Base-by-base conservation (phyloP, 2,329 filamentous ascomycete genomes). In the Ophiostoma quercus region DNA sequence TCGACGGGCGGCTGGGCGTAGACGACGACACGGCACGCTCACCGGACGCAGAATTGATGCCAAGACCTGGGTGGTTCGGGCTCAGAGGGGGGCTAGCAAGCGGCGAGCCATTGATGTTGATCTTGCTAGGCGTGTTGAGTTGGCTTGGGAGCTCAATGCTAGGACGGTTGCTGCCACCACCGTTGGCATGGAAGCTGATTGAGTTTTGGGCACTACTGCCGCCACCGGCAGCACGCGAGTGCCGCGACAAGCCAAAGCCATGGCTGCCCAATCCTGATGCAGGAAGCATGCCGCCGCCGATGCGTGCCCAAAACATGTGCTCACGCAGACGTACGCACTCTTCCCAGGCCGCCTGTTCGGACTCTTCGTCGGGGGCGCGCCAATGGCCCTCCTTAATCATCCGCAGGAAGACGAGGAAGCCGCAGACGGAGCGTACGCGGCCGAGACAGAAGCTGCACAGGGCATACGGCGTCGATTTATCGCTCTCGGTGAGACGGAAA, bases 251-350 rank as follows among this genome's bases (percentile, higher is more conserved):
- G 29, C 63, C 37, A 9, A 66, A 41, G 12, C 65, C 66, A 32
- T 65, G 62, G 62, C 62, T 39, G 60, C 51, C 34, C 2, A 2
- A 54, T 11, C 54, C 37, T 11, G 6, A 16, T 11, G 85, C 82
- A 1, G 94, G 95, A 14, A 98, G 81, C 1, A 99, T 92, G 16
- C 95, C 95, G 37, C 94, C 95, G 34, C 94, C 94, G 68, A 99
- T 88, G 69, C 95, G 87, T 67, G 92, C 88, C 95, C 95, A 99
- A 78, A 99, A 99, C 91, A 99, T 97, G 74, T 94, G 89, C 78
- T 99, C 95, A 67, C 95, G 85, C 66, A 98, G 80, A 39, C 90
- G 87, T 12, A 97, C 91, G 70, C 92, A 92, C 81, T 99, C 95
- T 77, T 98, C 94, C 95, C 95, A 99, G 0, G 93, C 92, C 37